Base-by-base conservation (phyloP, 768 basidiomycete species). In the Termitomyces bulborhizus region DNA sequence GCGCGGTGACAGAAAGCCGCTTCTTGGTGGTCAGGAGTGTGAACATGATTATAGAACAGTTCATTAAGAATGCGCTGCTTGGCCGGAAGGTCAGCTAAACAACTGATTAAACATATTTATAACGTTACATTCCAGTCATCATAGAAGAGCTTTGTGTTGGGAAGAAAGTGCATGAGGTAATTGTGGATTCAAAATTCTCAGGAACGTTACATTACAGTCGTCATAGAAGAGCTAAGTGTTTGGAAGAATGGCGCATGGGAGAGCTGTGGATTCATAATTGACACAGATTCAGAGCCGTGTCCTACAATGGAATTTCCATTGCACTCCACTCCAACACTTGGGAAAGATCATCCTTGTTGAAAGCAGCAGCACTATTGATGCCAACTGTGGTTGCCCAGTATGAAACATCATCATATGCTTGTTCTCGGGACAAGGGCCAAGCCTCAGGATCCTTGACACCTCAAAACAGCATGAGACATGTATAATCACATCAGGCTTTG, bases 261-360 rank as follows among this genome's bases (percentile, higher is more conserved):
- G 12, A 42, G 3, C 52, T 27, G 8, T 27, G 36, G 3, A 47
- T 39, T 15, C 9, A 34, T 12, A 45, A n/a, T 34, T 31, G 54
- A 54, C 50, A 56, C 45, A 53, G 26, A 40, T 37, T 12, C 15
- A 44, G 13, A 36, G 15, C 18, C 12, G 2, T 13, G 26, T 39
- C 6, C 26, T 56, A 59, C 12, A 41, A 52, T 18, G 59, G 39
- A 21, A 76, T 64, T 60, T 78, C 73, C 74, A 77, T 77, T 2
- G 73, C 76, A 26, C 75, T 76, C 77, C 76, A 80, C 53, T 80
- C 78, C 44, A 80, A 40, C 0, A 75, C 75, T 9, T 75, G 53
- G 55, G 74, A 76, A 53, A 74, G 51, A n/a, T n/a, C n/a, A 3
- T 55, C 49, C 7, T 47, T 52, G 47, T 76, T 67, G 27, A 53